Evolutionary conservation across 768 basidiomycete genomes (phyloP).

Genomic region (Auriscalpium vulgare): DNA sequence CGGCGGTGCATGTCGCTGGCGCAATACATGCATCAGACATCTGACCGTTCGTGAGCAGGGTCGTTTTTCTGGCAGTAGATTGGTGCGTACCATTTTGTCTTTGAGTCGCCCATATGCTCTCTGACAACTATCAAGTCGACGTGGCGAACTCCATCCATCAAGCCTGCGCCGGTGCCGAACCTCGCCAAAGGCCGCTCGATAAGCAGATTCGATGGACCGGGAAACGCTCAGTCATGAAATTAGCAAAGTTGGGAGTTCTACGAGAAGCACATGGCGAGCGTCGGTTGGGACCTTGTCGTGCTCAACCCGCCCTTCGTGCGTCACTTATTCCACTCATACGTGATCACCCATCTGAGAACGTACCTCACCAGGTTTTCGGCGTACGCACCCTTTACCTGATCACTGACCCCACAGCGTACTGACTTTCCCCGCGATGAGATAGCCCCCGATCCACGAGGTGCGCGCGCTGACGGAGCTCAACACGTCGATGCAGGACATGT

Average conservation of each 20-base stretch:
- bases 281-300: slow-evolving; percentile 26
- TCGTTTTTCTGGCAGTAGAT: slow-evolving; percentile 2
- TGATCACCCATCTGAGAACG: neutral
- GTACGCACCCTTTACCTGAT: neutral
- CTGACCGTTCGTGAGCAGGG: neutral
- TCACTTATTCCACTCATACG: too few relatives aligned
- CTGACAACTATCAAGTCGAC: neutral
- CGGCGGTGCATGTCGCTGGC: neutral
- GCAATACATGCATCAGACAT: neutral
- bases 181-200: too few relatives aligned
- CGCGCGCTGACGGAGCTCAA: neutral
- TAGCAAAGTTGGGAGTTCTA: slow-evolving; percentile 30
- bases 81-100: neutral
- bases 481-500: neutral
- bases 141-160: neutral
- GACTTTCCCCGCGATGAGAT: neutral
- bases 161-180: neutral
- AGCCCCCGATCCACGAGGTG: neutral
- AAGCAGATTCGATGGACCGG: too few relatives aligned
- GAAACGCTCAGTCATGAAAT: too few relatives aligned
- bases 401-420: neutral
- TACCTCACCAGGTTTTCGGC: neutral
- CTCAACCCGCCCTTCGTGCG: slow-evolving; percentile 27
- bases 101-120: neutral
- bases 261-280: slow-evolving; percentile 16